Conservation (phyloP, 2,329 filamentous ascomycete species). For the Lasiodiplodia sp. region DNA sequence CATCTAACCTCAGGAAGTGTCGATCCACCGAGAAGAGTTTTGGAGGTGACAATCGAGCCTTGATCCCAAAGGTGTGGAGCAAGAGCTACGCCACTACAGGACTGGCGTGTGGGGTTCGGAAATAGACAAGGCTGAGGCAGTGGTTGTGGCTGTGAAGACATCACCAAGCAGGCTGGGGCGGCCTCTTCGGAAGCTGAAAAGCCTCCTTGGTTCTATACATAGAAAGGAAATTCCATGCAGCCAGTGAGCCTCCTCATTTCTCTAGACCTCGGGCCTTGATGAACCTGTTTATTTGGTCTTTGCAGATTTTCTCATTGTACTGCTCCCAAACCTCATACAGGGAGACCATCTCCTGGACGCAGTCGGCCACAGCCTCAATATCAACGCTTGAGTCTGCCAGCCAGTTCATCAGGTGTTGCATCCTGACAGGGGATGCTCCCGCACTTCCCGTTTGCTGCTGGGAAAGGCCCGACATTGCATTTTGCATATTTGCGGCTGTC, state of each 20-base stretch:
- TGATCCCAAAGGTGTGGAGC: neutral
- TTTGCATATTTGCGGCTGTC: constrained; percentile 47
- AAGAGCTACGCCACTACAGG: neutral
- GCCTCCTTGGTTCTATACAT: neutral
- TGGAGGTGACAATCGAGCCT: neutral
- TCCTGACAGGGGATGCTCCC: constrained; percentile 56
- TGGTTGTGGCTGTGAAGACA: neutral
- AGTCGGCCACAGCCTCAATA: constrained; percentile 84
- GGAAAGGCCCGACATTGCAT: constrained; percentile 46
- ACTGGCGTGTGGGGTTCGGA: neutral
- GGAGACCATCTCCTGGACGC: constrained; percentile 88
- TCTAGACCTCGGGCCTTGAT: constrained; percentile 66
- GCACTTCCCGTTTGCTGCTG: constrained; percentile 35
- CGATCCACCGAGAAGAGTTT: neutral
- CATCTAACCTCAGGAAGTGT: neutral
- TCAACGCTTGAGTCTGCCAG: constrained; percentile 86
- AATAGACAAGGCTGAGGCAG: neutral
- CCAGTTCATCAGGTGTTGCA: constrained; percentile 78
- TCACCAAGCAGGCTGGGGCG: neutral
- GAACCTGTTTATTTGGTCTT: constrained; percentile 68
- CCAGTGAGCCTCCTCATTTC: constrained; percentile 47
- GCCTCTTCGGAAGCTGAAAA: neutral
- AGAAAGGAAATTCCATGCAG: neutral
- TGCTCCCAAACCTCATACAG: constrained; percentile 80
- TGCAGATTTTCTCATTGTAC: constrained; percentile 70